Conservation (phyloP, 176 grass and related monocot genomes). For the Carex kokanica region DNA sequence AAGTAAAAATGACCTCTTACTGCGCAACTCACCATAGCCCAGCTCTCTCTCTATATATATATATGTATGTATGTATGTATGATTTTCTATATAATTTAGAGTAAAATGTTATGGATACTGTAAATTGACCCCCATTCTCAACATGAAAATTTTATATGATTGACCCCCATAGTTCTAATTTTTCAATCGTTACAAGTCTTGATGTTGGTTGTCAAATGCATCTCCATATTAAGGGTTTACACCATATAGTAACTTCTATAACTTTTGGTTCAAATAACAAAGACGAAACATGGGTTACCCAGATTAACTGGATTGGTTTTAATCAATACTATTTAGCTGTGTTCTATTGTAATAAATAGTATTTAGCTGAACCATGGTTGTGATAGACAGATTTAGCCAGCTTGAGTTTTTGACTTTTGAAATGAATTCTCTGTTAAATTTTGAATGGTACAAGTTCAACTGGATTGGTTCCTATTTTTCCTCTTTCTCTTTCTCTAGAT, state of each 20-base stretch:
- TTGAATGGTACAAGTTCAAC: not conserved
- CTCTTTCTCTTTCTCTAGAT: not conserved
- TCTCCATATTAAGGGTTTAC: not conserved
- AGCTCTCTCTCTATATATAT: too few species aligned
- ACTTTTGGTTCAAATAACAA: not conserved
- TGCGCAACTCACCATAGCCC: too few species aligned
- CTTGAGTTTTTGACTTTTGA: conserved; percentile 11
- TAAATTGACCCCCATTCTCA: too few species aligned
- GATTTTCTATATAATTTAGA: too few species aligned
- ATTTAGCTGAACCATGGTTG: not conserved
- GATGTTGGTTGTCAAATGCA: not conserved
- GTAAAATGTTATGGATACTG: too few species aligned
- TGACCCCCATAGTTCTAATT: not conserved
- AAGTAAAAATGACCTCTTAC: too few species aligned
- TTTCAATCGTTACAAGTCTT: not conserved
- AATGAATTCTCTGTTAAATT: not conserved
- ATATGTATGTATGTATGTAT: too few species aligned
- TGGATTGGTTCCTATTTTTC: not conserved
- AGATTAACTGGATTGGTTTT: not conserved
- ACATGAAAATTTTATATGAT: too few species aligned
- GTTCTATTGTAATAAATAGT: not conserved
- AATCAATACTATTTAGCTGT: not conserved
- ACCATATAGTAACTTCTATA: not conserved
- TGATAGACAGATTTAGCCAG: not conserved
- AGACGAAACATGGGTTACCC: not conserved